phyloP scores from a whole-genome alignment of 2,329 filamentous ascomycete species.

The Ophiostoma sp. region DNA sequence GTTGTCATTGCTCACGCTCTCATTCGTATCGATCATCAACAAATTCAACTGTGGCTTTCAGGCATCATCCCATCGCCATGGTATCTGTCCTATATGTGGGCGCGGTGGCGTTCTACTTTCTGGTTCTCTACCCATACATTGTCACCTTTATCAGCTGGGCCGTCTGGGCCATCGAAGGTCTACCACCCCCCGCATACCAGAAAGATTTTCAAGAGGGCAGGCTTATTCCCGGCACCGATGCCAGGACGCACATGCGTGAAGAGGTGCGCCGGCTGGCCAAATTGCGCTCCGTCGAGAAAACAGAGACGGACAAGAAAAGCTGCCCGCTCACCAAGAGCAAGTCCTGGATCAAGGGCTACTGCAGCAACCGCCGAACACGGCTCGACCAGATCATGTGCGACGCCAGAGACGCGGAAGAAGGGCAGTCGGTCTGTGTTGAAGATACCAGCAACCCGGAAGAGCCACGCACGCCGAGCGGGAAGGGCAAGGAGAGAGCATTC shows the following conservation, averaged over 20 bases:
- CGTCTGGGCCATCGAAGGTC: conserved; percentile 11
- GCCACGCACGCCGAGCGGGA: background rate
- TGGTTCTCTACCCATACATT: conserved; percentile 10
- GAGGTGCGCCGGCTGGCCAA: background rate
- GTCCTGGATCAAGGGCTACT: background rate
- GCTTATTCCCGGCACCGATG: background rate
- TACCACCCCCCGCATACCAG: background rate
- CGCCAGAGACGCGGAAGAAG: background rate
- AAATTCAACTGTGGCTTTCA: background rate
- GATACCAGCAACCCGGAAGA: background rate
- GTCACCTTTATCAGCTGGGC: conserved; percentile 7
- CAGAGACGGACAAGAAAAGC: background rate
- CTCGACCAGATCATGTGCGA: conserved; percentile 2
- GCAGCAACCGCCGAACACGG: background rate
- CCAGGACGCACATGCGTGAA: background rate
- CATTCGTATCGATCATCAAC: background rate
- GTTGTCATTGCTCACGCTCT: background rate
- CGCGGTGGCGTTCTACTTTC: conserved; percentile 8
- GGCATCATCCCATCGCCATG: background rate
- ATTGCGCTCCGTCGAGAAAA: background rate
- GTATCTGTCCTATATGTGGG: background rate
- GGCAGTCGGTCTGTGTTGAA: background rate
- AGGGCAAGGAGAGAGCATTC: background rate
- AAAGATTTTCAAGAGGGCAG: background rate
- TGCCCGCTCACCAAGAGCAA: background rate